Base-by-base conservation (phyloP, 495 filamentous ascomycete genomes). In the Xylaria castorea region DNA sequence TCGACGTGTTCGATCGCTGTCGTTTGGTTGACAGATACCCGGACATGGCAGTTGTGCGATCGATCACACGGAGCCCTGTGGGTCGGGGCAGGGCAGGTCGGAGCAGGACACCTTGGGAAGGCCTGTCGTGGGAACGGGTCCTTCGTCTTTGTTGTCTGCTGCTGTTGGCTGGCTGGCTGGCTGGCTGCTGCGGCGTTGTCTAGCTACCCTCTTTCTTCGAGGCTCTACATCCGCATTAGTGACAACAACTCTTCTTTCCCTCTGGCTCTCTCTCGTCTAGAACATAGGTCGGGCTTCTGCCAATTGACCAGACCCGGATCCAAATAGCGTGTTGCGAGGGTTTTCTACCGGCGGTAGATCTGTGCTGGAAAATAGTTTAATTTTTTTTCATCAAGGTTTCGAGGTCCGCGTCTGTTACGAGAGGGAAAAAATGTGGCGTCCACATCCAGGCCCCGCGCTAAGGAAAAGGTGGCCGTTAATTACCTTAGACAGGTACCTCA, bases 1-100 rank as follows among this genome's bases (percentile, higher is more conserved):
- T 75, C 75, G 78, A 80, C 70, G 78, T 80, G 70, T 80, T 78
- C 58, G 78, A 80, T 78, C 78, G 78, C 73, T 80, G 78, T 78
- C 78, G 78, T 75, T 80, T 80, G 64, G 78, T 70, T 65, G 76
- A 75, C 77, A 74, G 76, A 74, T 76, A 80, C 74, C 58, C 58
- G 58, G 78, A 78, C 78, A 80, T 80, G 75, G 78, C 78, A 80
- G 58, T 73, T 72, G 70, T 67, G 70, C 63, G 70, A 67, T 72
- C 51, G 70, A 60, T 51, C 70, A 72, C 70, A 72, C 63, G 57
- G 57, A 34, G 40, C 61, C 50, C 62, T 36, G 32, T 42, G 42
- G 12, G 36, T 22, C 12, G 34, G 66, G 48, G 57, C 70, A 55
- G 63, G 62, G n/a, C 40, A 7, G 20, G 27, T 14, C 62, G n/a